A percentile compares a stretch with the other conserved stretches of the same genome.
These are phyloP conservation scores for Daedaleopsis nitida DNA, from an alignment of 768 basidiomycete species.

Conservation along the genomic window DNA sequence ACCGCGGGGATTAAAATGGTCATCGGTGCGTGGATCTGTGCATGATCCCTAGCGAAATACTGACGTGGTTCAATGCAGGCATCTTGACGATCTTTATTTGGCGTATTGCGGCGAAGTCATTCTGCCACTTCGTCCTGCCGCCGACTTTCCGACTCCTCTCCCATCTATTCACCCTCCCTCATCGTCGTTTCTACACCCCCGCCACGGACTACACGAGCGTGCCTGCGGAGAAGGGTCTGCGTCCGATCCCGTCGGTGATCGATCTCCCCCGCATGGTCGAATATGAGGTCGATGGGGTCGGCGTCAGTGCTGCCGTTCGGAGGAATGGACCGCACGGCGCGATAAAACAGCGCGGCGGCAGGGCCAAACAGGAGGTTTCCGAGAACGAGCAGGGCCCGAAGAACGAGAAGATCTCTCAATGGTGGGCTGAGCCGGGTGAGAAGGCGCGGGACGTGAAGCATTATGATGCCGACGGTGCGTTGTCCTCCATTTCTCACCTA, in stretches of 20 bases:
- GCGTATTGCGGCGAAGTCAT: constrained; percentile 84
- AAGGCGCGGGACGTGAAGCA: constrained; percentile 50
- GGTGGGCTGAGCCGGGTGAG: background rate
- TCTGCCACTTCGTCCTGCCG: constrained; percentile 74
- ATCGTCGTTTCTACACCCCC: constrained; percentile 86
- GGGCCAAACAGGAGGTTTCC: background rate
- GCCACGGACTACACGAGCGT: constrained; percentile 85
- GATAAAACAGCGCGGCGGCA: constrained; percentile 16
- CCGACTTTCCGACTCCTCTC: constrained; percentile 81
- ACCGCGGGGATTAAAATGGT: constrained; percentile 43
- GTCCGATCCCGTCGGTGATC: constrained; percentile 83
- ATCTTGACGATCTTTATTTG: constrained; percentile 81
- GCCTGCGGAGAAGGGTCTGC: constrained; percentile 60
- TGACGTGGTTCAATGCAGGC: constrained; percentile 43
- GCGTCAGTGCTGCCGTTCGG: constrained; percentile 20
- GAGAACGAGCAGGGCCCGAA: constrained; percentile 5
- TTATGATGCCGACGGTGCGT: constrained; percentile 85
- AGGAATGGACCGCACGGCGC: constrained; percentile 4
- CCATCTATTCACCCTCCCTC: constrained; percentile 69
- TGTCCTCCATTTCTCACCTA: background rate
- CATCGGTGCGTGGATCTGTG: constrained; percentile 36
- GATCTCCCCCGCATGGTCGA: constrained; percentile 57
- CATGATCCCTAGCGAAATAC: background rate
- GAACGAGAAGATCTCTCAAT: background rate
- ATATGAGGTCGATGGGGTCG: constrained; percentile 28